phyloP scores from a whole-genome alignment of 805 yeast species.

The Allodekkera sacchari region DNA sequence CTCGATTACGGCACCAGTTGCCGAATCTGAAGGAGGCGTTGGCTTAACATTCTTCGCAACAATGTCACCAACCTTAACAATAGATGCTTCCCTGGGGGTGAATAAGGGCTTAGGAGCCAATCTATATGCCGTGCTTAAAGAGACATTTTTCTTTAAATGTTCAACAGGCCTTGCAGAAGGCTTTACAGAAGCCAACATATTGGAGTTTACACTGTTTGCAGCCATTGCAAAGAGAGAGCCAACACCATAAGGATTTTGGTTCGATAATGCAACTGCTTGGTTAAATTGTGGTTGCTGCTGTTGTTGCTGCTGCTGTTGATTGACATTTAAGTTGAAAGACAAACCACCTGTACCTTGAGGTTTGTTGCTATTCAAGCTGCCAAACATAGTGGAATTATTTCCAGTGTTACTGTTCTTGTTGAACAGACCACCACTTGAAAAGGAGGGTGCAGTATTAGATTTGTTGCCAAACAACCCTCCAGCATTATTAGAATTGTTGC shows the following conservation, averaged over 20 bases:
- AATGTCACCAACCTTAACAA: slow-evolving; percentile 16
- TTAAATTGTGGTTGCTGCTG: slow-evolving; percentile 14
- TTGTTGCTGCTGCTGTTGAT: slow-evolving; percentile 15
- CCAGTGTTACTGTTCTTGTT: slow-evolving; percentile 1
- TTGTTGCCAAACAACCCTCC: slow-evolving; percentile 13
- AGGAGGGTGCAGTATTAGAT: no score
- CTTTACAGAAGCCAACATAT: slow-evolving; percentile 36
- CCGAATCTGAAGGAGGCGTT: slow-evolving; percentile 14
- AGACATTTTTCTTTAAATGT: slow-evolving; percentile 47
- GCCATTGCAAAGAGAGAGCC: slow-evolving; percentile 52
- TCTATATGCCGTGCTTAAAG: slow-evolving; percentile 52
- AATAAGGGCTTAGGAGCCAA: slow-evolving; percentile 58
- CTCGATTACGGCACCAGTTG: slow-evolving; percentile 16
- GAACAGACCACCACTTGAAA: no score
- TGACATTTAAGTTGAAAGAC: slow-evolving; percentile 4
- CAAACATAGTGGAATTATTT: slow-evolving; percentile 1
- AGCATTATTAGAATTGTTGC: slow-evolving; percentile 5
- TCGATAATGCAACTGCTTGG: slow-evolving; percentile 24
- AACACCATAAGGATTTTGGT: slow-evolving; percentile 70
- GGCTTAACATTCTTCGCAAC: slow-evolving; percentile 12
- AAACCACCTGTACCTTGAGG: slow-evolving; percentile 4
- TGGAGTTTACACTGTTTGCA: slow-evolving; percentile 27
- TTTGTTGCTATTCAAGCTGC: slow-evolving; percentile 3
- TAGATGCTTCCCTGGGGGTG: slow-evolving; percentile 19
- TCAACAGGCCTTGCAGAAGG: slow-evolving; percentile 44